These are phyloP conservation scores for Apiospora sp. DNA, from an alignment of 2,329 filamentous ascomycete species.

Conservation along the genomic window DNA sequence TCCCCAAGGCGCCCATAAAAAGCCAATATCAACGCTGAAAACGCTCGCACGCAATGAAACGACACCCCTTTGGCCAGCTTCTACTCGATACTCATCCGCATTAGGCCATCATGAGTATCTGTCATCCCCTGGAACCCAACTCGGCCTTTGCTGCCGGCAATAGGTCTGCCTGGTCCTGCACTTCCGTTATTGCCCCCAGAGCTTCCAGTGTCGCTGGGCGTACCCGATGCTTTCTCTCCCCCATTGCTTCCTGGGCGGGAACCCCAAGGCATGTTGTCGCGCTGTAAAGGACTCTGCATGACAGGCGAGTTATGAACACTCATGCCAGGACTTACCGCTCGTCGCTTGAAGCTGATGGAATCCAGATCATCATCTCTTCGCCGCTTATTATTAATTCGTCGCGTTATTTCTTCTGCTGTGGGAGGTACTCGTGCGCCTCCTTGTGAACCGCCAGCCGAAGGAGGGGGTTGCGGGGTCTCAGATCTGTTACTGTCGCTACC, in stretches of 20 bases:
- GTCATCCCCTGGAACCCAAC: constrained; percentile 92
- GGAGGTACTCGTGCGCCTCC: constrained; percentile 55
- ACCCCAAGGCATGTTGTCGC: constrained; percentile 76
- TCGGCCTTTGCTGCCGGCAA: constrained; percentile 63
- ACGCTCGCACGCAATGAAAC: constrained; percentile 14
- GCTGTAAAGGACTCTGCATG: constrained; percentile 82
- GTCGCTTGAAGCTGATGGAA: constrained; percentile 84
- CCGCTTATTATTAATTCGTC: constrained; percentile 83
- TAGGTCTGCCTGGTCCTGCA: constrained; percentile 49
- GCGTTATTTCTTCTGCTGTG: constrained; percentile 76
- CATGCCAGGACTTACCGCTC: constrained; percentile 90
- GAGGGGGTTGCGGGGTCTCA: constrained; percentile 48
- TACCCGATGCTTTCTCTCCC: constrained; percentile 58
- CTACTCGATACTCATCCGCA: constrained; percentile 97
- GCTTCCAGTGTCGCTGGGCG: constrained; percentile 59
- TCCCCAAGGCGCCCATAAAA: not conserved
- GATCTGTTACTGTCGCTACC: constrained; percentile 39
- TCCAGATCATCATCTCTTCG: constrained; percentile 92
- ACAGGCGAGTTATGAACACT: constrained; percentile 91
- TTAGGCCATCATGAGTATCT: constrained; percentile 92
- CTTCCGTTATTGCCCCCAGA: constrained; percentile 39
- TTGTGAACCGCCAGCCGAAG: constrained; percentile 41
- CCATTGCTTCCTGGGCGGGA: constrained; percentile 70
- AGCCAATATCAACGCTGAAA: constrained; percentile 15
- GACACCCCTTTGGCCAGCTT: not conserved